Conservation (phyloP, 345 rosid species). For the Capsella bursapastoris region DNA sequence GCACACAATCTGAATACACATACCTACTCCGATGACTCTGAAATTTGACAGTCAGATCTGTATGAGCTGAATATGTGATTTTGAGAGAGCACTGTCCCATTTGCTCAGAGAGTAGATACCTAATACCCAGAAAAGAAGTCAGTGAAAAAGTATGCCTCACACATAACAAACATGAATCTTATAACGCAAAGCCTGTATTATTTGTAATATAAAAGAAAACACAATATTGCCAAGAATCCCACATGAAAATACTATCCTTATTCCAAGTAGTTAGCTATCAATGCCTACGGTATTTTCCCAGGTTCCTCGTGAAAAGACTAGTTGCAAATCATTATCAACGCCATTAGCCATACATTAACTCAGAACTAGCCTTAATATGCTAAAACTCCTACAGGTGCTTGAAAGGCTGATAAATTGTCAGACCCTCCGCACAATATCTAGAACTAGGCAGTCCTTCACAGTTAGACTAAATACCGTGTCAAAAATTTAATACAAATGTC, state of each 20-base stretch:
- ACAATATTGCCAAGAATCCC: neutral
- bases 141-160: slow-evolving; percentile 17
- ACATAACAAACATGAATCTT: slow-evolving; percentile 1
- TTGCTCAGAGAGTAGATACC: slow-evolving; percentile 86
- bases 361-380: slow-evolving; percentile 5
- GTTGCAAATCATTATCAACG: neutral
- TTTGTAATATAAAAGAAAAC: neutral
- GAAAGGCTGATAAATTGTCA: slow-evolving; percentile 28
- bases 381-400: slow-evolving; percentile 10
- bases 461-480: slow-evolving; percentile 66
- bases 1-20: slow-evolving; percentile 7
- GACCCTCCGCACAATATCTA: slow-evolving; percentile 35
- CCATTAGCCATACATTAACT: slow-evolving; percentile 9
- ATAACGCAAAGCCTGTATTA: slow-evolving; percentile 1
- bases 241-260: neutral
- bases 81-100: slow-evolving; percentile 78
- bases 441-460: slow-evolving; percentile 45
- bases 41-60: slow-evolving; percentile 97
- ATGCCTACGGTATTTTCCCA: slow-evolving; percentile 3
- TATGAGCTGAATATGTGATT: slow-evolving; percentile 98
- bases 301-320: neutral
- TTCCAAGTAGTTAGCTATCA: slow-evolving; percentile 7
- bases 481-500: slow-evolving; percentile 68
- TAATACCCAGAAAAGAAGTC: slow-evolving; percentile 46
- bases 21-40: slow-evolving; percentile 99